Conservation (phyloP, 2,329 filamentous ascomycete genomes). For the Talaromyces funiculosus region DNA sequence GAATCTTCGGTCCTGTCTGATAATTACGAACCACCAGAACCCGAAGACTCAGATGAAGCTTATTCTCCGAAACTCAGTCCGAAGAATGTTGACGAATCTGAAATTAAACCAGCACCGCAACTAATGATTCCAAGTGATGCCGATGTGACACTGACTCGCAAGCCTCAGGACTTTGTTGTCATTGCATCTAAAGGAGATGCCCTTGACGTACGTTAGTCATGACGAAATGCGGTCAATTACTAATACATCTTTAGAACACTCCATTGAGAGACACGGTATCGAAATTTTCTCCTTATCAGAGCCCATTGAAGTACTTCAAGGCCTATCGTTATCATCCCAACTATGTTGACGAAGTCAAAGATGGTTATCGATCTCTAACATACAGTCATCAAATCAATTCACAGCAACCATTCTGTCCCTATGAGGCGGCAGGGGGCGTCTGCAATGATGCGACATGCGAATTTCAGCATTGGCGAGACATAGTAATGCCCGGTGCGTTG, state of each 20-base stretch:
- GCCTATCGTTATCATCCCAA: slow-evolving; percentile 84
- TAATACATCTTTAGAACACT: slow-evolving; percentile 27
- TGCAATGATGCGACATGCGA: slow-evolving; percentile 73
- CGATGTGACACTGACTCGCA: slow-evolving; percentile 29
- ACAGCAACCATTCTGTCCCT: slow-evolving; percentile 67
- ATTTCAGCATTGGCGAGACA: slow-evolving; percentile 72
- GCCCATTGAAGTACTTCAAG: slow-evolving; percentile 74
- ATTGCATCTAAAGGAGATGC: slow-evolving; percentile 23
- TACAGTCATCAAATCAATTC: slow-evolving; percentile 88
- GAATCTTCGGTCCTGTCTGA: slow-evolving; percentile 41
- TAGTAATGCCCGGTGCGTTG: slow-evolving; percentile 69
- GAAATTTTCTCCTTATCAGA: slow-evolving; percentile 65
- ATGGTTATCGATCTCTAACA: slow-evolving; percentile 81
- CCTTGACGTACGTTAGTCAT: slow-evolving; percentile 28
- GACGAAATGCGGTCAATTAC: slow-evolving; percentile 18
- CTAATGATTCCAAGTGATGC: slow-evolving; percentile 21
- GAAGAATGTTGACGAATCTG: slow-evolving; percentile 25
- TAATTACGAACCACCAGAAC: slow-evolving; percentile 52
- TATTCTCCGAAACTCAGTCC: slow-evolving; percentile 20
- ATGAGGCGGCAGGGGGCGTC: slow-evolving; percentile 62
- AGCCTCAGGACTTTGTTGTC: slow-evolving; percentile 24
- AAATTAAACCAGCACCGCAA: slow-evolving; percentile 20
- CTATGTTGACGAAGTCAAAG: slow-evolving; percentile 62
- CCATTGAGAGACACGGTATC: slow-evolving; percentile 17
- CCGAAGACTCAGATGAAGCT: slow-evolving; percentile 24